A percentile compares a stretch with the other conserved stretches of the same genome.
phyloP scores from a whole-genome alignment of 805 yeast genomes.

The Lachancea dasiensis region DNA sequence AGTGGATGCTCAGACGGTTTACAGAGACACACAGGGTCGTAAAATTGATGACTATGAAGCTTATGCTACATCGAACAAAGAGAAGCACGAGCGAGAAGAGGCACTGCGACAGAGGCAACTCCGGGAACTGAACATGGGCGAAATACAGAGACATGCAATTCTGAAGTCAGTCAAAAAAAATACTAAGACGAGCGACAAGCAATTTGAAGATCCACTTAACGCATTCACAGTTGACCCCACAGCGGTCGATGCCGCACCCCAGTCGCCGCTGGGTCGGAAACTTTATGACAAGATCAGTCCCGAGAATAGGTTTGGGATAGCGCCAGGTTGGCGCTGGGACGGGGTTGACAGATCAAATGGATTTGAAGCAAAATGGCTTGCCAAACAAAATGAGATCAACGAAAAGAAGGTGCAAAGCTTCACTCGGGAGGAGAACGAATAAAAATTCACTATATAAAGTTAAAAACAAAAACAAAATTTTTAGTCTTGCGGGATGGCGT shows the following conservation, averaged over 20 bases:
- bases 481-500: neutral
- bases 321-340: constrained; percentile 85
- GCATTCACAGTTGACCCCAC: constrained; percentile 34
- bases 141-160: constrained; percentile 26
- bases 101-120: constrained; percentile 29
- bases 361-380: constrained; percentile 62
- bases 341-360: constrained; percentile 89
- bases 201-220: constrained; percentile 57
- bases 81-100: constrained; percentile 14
- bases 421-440: constrained; percentile 37
- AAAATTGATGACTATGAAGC: constrained; percentile 37
- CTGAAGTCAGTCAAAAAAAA: constrained; percentile 27
- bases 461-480: neutral
- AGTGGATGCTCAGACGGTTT: constrained; percentile 36
- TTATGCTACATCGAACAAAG: constrained; percentile 12
- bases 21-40: constrained; percentile 59
- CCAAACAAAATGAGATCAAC: constrained; percentile 34
- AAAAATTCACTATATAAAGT: constrained; percentile 11
- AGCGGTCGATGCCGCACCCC: constrained; percentile 1
- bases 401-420: constrained; percentile 30
- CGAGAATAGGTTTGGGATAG: constrained; percentile 66
- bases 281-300: constrained; percentile 45
- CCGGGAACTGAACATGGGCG: constrained; percentile 35
- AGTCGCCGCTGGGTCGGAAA: constrained; percentile 42
- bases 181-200: neutral